Percentiles rank a stretch among this genome's conserved stretches.
Evolutionary conservation across 106 monocot species (phyloP).

Genomic region (Apostasia ramifera): DNA sequence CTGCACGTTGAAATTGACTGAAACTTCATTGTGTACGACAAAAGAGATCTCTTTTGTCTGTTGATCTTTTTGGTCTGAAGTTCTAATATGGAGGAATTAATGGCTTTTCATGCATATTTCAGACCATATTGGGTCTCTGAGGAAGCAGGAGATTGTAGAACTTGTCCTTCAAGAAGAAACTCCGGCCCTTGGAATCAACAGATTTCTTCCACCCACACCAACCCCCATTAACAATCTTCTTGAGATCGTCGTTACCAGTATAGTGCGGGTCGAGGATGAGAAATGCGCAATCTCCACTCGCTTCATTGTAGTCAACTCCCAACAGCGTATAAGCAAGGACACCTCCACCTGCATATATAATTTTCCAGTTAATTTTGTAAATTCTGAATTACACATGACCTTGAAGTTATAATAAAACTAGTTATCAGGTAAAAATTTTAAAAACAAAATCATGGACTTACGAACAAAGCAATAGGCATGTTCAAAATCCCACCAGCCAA

Average conservation of each 20-base stretch:
- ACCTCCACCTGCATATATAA: slow-evolving; percentile 63
- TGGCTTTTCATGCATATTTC: not conserved
- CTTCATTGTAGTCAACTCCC: slow-evolving; percentile 86
- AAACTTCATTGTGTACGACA: too few species aligned
- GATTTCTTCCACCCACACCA: slow-evolving; percentile 99
- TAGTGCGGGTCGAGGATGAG: slow-evolving; percentile 98
- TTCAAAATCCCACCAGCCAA: too few species aligned
- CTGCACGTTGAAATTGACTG: too few species aligned
- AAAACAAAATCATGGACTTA: too few species aligned
- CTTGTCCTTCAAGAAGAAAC: slow-evolving; percentile 90
- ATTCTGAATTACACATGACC: not conserved
- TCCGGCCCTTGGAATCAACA: slow-evolving; percentile 78
- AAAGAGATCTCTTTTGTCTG: too few species aligned
- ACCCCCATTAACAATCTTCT: slow-evolving; percentile 81
- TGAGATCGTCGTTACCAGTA: slow-evolving; percentile 75
- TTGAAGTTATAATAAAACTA: not conserved
- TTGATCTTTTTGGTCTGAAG: too few species aligned
- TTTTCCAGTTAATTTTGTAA: not conserved
- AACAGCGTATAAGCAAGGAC: slow-evolving; percentile 91
- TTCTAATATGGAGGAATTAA: too few species aligned
- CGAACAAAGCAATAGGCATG: too few species aligned
- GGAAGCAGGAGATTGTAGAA: slow-evolving; percentile 98
- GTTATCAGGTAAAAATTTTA: too few species aligned
- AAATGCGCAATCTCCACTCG: slow-evolving; percentile 88
- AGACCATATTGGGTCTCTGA: slow-evolving; percentile 93